Percentiles rank a stretch among this genome's conserved stretches.
phyloP scores from a whole-genome alignment of 768 basidiomycete genomes.

The Russula foetens region DNA sequence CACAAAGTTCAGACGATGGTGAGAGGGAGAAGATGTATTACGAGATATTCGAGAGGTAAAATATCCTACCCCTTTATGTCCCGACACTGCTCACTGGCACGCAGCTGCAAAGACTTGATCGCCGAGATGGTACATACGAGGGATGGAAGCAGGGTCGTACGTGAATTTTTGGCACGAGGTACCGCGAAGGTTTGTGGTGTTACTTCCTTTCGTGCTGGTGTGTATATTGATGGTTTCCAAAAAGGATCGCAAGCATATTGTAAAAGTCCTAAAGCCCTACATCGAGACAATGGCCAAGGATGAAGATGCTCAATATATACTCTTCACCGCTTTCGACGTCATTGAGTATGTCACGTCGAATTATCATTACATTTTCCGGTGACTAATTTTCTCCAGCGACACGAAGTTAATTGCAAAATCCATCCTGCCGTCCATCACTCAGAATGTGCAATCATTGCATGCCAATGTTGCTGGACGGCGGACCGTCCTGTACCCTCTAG shows the following conservation, averaged over 20 bases:
- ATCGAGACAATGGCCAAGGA: conserved; percentile 82
- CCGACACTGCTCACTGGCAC: background rate
- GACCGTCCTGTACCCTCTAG: conserved; percentile 72
- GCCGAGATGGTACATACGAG: conserved; percentile 94
- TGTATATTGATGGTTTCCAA: background rate
- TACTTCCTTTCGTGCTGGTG: background rate
- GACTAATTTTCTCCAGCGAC: conserved; percentile 43
- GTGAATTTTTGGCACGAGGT: conserved; percentile 77
- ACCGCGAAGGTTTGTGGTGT: conserved; percentile 60
- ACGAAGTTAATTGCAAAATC: conserved; percentile 85
- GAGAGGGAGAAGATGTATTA: conserved; percentile 67
- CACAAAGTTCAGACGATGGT: conserved; percentile 45
- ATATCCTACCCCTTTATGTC: background rate
- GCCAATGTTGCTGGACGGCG: conserved; percentile 68
- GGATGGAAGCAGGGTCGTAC: conserved; percentile 79
- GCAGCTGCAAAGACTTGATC: conserved; percentile 73
- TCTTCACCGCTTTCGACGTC: conserved; percentile 85
- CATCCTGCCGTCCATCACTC: conserved; percentile 60
- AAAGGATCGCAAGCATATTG: conserved; percentile 84
- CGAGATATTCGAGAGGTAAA: conserved; percentile 75
- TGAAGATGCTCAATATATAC: conserved; percentile 82
- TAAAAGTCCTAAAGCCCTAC: conserved; percentile 86
- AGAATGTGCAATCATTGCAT: conserved; percentile 49
- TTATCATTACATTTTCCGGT: background rate
- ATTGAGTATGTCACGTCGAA: conserved; percentile 61